Conservation (phyloP, 1,139 yeast genomes). For the Sugiyamaella japonica region DNA sequence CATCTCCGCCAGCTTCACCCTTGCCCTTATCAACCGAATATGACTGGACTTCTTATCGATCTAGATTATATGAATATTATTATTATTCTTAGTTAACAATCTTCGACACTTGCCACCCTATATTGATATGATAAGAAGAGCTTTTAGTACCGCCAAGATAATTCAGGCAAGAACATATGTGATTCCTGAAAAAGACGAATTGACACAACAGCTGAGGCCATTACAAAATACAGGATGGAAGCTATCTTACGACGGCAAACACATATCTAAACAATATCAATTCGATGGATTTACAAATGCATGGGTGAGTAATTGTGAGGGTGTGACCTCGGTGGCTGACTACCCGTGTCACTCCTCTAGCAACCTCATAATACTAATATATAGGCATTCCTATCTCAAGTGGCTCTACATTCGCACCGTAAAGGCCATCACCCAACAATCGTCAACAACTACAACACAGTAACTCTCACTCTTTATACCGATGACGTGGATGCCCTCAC, state of each 20-base stretch:
- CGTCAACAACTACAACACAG: conserved; percentile 53
- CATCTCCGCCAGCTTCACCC: too few species aligned
- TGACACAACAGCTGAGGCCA: conserved; percentile 3
- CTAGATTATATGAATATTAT: too few species aligned
- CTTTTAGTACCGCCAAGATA: too few species aligned
- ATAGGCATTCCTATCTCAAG: conserved; percentile 55
- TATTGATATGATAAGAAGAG: background rate
- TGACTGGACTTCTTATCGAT: too few species aligned
- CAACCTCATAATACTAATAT: conserved; percentile 12
- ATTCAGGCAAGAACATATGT: background rate
- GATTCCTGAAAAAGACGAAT: background rate
- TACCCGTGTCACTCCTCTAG: background rate
- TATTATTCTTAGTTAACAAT: too few species aligned
- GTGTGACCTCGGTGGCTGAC: too few species aligned
- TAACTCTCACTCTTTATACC: conserved; percentile 59
- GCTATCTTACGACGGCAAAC: conserved; percentile 16
- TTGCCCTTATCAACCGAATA: too few species aligned
- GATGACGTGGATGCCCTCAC: conserved; percentile 65
- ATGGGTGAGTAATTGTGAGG: conserved; percentile 31
- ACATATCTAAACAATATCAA: conserved; percentile 22
- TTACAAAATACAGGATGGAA: conserved; percentile 22
- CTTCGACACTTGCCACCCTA: too few species aligned
- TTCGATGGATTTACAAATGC: conserved; percentile 29
- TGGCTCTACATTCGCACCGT: conserved; percentile 60
- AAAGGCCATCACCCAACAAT: conserved; percentile 67